Conservation (phyloP, 176 grass and related monocot genomes). For the barley (Hordeum vulgare) region DNA sequence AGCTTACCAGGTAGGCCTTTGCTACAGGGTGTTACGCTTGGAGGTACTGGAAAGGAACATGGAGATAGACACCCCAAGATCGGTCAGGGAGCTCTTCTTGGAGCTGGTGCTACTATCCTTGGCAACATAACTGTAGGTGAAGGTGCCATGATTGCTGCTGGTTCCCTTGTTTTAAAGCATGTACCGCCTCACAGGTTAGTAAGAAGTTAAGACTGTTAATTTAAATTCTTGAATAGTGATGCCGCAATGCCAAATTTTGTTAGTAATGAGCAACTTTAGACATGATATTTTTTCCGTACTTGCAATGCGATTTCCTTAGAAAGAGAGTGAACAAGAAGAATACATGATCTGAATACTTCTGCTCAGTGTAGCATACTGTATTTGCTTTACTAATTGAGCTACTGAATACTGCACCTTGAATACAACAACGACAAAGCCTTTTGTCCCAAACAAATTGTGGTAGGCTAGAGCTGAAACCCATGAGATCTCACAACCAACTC, state of each 20-base stretch:
- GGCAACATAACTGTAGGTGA: constrained; percentile 90
- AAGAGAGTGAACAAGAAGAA: background rate
- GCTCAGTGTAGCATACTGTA: background rate
- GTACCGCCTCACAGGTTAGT: constrained; percentile 92
- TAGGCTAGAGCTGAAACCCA: too few relatives aligned
- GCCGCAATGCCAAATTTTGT: background rate
- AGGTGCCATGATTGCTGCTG: constrained; percentile 94
- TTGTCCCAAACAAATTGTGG: too few relatives aligned
- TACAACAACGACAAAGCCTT: too few relatives aligned
- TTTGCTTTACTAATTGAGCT: background rate
- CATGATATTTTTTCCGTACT: background rate
- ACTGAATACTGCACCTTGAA: background rate
- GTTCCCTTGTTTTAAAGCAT: constrained; percentile 92
- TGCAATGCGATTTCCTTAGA: background rate
- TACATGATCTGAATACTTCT: background rate
- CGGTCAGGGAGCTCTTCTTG: constrained; percentile 85
- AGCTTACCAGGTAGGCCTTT: constrained; percentile 18
- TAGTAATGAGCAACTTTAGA: background rate
- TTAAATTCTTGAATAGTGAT: background rate
- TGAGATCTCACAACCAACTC: too few relatives aligned
- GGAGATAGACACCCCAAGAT: constrained; percentile 99
- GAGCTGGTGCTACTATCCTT: constrained; percentile 91
- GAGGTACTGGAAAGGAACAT: constrained; percentile 92
- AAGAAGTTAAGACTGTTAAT: background rate
- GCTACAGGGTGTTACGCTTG: constrained; percentile 85